Base-by-base conservation (phyloP, 2,329 filamentous ascomycete genomes). In the Neofusicoccum laricinum region DNA sequence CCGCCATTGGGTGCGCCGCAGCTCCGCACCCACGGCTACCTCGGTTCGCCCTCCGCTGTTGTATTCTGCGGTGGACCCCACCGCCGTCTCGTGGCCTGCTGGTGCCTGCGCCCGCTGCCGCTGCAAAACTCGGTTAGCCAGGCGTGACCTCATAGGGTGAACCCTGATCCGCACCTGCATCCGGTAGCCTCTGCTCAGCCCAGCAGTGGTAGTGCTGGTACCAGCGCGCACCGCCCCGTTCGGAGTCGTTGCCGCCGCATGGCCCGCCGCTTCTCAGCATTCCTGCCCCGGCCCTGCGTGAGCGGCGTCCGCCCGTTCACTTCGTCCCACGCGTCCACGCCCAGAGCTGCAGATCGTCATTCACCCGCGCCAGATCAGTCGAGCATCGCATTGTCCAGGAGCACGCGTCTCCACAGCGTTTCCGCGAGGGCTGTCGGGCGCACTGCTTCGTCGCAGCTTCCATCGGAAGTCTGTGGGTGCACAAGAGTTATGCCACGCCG, bases 161-260 rank as follows among this genome's bases (percentile, higher is more conserved):
- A 59, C 55, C 55, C 41, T 59, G 55, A 59, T 59, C 55, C 40
- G 25, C 55, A 59, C 40, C 55, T 38, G 41, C 41, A 32, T 34
- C 14, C n/a, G 19, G 19, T 59, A 11, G n/a, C 19, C 55, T 25
- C 14, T 30, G 10, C 36, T 15, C 17, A 36, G 11, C n/a, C 41
- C 55, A 59, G 32, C 55, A 46, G 40, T 40, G 41, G 11, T 14
- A 15, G n/a, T n/a, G n/a, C n/a, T n/a, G n/a, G n/a, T n/a, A n/a
- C n/a, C n/a, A n/a, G n/a, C 25, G 4, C 15, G 17, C 30, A 15
- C 30, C 41, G 4, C 41, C 7, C 41, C 41, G n/a, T 2, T 45
- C 14, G 11, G 45, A 48, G 45, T 21, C 45, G 21, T 48, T 19
- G 41, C 41, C 8, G 41, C 41, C n/a, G n/a, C 41, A 45, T 30